Conservation (phyloP, 2,329 filamentous ascomycete genomes). For the Chaetothyriales sp. region DNA sequence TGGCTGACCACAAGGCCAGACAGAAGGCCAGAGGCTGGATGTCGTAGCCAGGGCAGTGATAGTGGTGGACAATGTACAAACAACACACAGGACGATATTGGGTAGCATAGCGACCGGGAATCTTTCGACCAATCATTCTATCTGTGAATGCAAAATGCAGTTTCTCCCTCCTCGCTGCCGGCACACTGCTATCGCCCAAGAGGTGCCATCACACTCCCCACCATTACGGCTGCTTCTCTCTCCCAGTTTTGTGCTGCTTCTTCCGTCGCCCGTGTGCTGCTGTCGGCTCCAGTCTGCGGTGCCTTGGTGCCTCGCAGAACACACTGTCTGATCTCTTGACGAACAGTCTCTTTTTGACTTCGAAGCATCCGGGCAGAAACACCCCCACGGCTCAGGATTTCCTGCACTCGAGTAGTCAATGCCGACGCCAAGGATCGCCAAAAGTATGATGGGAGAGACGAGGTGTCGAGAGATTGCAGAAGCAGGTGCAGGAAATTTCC, state of each 20-base stretch:
- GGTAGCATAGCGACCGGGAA: too few relatives aligned
- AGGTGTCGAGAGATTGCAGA: conserved; percentile 66
- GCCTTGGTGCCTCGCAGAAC: conserved; percentile 62
- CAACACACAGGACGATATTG: conserved; percentile 23
- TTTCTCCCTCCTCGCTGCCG: not conserved
- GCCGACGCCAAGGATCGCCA: conserved; percentile 77
- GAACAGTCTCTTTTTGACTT: conserved; percentile 58
- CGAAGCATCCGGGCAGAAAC: conserved; percentile 67
- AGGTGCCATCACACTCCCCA: conserved; percentile 60
- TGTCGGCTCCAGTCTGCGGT: conserved; percentile 36
- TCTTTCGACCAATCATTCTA: too few relatives aligned
- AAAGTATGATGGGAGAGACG: conserved; percentile 77
- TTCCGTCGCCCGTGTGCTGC: conserved; percentile 27
- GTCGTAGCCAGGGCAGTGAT: conserved; percentile 7
- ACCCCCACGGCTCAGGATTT: conserved; percentile 69
- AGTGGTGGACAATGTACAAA: conserved; percentile 2
- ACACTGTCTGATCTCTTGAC: conserved; percentile 65
- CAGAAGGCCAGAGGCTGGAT: conserved; percentile 22
- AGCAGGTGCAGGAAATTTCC: conserved; percentile 51
- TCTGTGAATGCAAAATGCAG: not conserved
- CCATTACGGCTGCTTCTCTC: conserved; percentile 87
- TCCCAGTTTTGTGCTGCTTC: conserved; percentile 54
- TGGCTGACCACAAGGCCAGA: conserved; percentile 32
- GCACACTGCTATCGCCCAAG: conserved; percentile 20
- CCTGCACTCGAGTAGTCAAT: conserved; percentile 62